Evolutionary conservation across 129 eudicot genomes (phyloP).

Genomic region (Pulicaria dysenterica): DNA sequence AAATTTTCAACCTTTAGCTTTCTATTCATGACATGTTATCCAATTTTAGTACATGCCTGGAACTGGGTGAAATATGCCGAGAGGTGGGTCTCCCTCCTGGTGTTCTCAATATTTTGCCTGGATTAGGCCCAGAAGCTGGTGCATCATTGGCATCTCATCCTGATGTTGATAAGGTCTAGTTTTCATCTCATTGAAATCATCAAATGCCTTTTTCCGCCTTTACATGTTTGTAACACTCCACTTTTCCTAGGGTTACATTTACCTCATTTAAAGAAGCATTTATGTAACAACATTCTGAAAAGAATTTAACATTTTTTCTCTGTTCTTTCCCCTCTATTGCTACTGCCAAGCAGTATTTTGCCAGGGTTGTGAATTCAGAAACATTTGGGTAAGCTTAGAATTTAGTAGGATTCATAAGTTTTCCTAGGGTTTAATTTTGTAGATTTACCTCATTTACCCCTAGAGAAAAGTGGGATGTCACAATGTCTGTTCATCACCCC

Average conservation of each 20-base stretch:
- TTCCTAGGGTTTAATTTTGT: not conserved
- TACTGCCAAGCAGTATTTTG: not conserved
- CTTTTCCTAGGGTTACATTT: not conserved
- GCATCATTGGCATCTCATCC: slow-evolving; percentile 91
- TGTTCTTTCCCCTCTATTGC: not conserved
- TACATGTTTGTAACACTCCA: not conserved
- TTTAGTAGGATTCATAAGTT: not conserved
- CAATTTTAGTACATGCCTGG: slow-evolving; percentile 74
- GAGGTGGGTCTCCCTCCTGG: slow-evolving; percentile 95
- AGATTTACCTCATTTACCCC: not conserved
- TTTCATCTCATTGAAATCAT: slow-evolving; percentile 2
- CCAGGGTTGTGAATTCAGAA: not conserved
- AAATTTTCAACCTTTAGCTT: too few relatives aligned
- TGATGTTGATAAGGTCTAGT: slow-evolving; percentile 80
- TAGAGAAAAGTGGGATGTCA: not conserved
- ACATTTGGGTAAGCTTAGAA: not conserved
- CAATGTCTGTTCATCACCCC: not conserved
- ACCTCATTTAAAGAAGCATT: not conserved
- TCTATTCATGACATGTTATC: not conserved
- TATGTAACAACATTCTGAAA: too few relatives aligned
- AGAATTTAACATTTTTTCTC: too few relatives aligned
- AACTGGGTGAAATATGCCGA: slow-evolving; percentile 74
- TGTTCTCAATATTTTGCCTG: slow-evolving; percentile 53
- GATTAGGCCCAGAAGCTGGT: slow-evolving; percentile 86
- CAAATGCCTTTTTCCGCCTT: not conserved